A percentile compares a stretch with the other conserved stretches of the same genome.
These are phyloP conservation scores for Ustilago shanxiensis DNA, from an alignment of 1,284 basidiomycete species.

Conservation along the genomic window DNA sequence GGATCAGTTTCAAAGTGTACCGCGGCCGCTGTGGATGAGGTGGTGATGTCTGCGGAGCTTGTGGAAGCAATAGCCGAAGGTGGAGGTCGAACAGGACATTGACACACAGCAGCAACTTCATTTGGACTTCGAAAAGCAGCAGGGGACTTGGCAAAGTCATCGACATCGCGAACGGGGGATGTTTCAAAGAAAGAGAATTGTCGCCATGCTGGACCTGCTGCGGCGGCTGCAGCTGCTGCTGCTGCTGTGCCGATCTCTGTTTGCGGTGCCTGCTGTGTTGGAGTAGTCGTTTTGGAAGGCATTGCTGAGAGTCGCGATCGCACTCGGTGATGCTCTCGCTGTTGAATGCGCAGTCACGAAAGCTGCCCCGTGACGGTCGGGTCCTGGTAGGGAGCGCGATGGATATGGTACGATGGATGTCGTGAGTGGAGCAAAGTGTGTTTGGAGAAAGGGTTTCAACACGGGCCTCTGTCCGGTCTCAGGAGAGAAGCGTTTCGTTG, in stretches of 20 bases:
- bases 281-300: conserved; percentile 15
- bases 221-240: conserved; percentile 21
- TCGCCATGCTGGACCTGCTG: conserved; percentile 58
- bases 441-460: no score
- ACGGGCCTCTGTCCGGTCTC: no score
- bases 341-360: not conserved
- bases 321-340: no score
- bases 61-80: conserved; percentile 5
- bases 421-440: conserved; percentile 14
- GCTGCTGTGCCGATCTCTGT: conserved; percentile 44
- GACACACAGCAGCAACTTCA: conserved; percentile 55
- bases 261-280: not conserved
- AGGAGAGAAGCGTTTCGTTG: not conserved
- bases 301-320: conserved; percentile 1
- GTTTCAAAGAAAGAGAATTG: conserved; percentile 63
- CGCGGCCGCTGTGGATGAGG: conserved; percentile 6
- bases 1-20: conserved; percentile 3
- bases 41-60: not conserved
- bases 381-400: no score
- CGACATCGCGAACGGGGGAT: conserved; percentile 46
- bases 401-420: no score
- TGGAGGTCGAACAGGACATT: conserved; percentile 52
- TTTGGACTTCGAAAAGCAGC: conserved; percentile 43
- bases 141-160: conserved; percentile 55
- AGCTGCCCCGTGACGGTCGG: no score